Evolutionary conservation across 305 asterid species (phyloP), one percentile per base, ranked within the genome.

Genomic region (Fraxinus dipetala): DNA sequence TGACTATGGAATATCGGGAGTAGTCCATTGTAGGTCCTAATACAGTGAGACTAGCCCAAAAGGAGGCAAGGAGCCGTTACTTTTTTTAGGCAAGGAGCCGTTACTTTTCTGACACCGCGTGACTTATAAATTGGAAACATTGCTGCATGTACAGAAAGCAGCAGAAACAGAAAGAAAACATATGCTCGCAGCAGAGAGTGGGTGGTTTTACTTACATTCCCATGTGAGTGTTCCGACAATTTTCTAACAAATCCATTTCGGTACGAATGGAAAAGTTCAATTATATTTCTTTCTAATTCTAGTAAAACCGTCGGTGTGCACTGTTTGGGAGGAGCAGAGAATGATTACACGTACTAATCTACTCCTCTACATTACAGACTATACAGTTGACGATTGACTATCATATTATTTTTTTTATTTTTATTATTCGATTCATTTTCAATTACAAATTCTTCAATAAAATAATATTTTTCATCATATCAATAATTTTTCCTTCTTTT

Each of bases 31-130:
- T 45, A 45, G 56, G 56, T 48, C 59, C 59, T 48, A 54, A n/a
- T 18, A 40, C 51, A 40, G 51, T 40, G 10, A 40, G 51, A 18
- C 26, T 54, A 1, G 63, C 65, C 65, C 65, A 54, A 54, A 54
- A 54, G 26, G 26, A 72, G 10, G 6, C 36, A 54, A n/a, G 20
- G 54, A 56, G 67, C 30, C 34, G 48, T 24, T 63, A 48, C 78
- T 80, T 74, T 48, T 79, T n/a, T n/a, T n/a, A 72, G 10, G 6
- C 36, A 54, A n/a, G 20, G 54, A 56, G 67, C 30, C 34, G 48
- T 24, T 63, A 48, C 78, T 80, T 74, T 48, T 79, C 86, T 78
- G 87, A 87, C 86, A 85, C 84, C 88, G 85, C 88, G 85, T 85
- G 90, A 77, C 83, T 34, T 51, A 16, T 16, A 26, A 26, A 26